Evolutionary conservation across 345 rosid genomes (phyloP).

Genomic region (Boechera stricta): DNA sequence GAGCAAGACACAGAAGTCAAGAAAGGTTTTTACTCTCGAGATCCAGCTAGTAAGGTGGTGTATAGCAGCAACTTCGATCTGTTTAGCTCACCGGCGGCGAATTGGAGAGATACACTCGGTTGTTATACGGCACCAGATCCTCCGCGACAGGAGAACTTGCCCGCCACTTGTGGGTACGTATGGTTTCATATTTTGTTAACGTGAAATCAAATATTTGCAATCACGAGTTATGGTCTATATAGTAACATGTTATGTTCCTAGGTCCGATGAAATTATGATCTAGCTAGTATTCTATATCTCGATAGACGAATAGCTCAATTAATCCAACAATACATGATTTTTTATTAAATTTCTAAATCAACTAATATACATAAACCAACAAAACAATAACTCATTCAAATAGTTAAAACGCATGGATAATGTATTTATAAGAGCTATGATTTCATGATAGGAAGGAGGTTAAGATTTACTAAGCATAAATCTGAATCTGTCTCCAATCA

Average conservation of each 20-base stretch:
- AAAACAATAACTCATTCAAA: too few species aligned
- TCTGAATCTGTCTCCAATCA: neutral
- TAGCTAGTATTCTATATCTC: neutral
- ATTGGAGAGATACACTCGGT: constrained; percentile 55
- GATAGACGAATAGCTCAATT: neutral
- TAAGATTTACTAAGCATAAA: too few species aligned
- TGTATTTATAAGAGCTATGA: too few species aligned
- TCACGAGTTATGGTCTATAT: neutral
- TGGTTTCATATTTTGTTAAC: neutral
- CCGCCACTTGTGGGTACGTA: constrained; percentile 49
- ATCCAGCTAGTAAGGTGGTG: constrained; percentile 31
- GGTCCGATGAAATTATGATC: neutral
- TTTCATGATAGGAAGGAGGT: too few species aligned
- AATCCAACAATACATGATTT: too few species aligned
- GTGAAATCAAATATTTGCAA: neutral
- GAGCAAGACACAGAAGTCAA: constrained; percentile 38
- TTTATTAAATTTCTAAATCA: too few species aligned
- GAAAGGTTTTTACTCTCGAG: constrained; percentile 45
- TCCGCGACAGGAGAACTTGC: constrained; percentile 48
- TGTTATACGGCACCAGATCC: constrained; percentile 50
- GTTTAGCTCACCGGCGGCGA: constrained; percentile 44
- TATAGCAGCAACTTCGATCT: constrained; percentile 55
- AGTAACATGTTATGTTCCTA: neutral
- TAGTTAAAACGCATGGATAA: too few species aligned
- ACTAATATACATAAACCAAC: too few species aligned